These are phyloP conservation scores for Moesziomyces sp. DNA, from an alignment of 1,284 basidiomycete genomes.

Conservation along the genomic window DNA sequence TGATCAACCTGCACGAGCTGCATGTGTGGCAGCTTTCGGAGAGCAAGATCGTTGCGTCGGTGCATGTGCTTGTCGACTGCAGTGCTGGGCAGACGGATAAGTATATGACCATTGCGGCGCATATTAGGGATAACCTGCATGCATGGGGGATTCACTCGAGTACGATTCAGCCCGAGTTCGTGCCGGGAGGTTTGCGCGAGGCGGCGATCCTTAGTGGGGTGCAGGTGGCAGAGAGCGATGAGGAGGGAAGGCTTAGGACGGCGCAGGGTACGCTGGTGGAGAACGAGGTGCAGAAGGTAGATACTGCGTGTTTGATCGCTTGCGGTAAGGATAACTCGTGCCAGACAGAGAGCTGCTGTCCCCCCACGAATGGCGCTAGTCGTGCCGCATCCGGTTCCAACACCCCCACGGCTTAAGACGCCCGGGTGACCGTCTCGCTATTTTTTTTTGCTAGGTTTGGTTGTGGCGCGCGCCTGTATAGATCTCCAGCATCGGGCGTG, in stretches of 20 bases:
- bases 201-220: slow-evolving; percentile 60
- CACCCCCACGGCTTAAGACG: neutral
- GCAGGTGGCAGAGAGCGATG: slow-evolving; percentile 53
- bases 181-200: slow-evolving; percentile 59
- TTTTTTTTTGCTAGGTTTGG: too few relatives aligned
- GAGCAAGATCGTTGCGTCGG: slow-evolving; percentile 90
- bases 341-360: slow-evolving; percentile 59
- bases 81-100: slow-evolving; percentile 70
- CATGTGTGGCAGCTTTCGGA: slow-evolving; percentile 96
- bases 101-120: slow-evolving; percentile 88
- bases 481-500: too few relatives aligned
- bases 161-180: slow-evolving; percentile 67
- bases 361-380: slow-evolving; percentile 24
- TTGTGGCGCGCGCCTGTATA: too few relatives aligned
- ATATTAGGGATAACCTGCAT: slow-evolving; percentile 86
- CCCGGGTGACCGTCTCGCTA: too few relatives aligned
- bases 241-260: slow-evolving; percentile 55
- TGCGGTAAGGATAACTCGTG: slow-evolving; percentile 60
- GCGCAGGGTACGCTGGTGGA: slow-evolving; percentile 58
- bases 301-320: slow-evolving; percentile 59
- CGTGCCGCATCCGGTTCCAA: slow-evolving; percentile 7
- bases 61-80: slow-evolving; percentile 87
- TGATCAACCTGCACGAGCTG: slow-evolving; percentile 85
- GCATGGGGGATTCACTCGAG: slow-evolving; percentile 88
- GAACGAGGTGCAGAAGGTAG: slow-evolving; percentile 53